These are phyloP conservation scores for Carallia pectinifolia DNA, from an alignment of 345 rosid genomes.

Conservation along the genomic window DNA sequence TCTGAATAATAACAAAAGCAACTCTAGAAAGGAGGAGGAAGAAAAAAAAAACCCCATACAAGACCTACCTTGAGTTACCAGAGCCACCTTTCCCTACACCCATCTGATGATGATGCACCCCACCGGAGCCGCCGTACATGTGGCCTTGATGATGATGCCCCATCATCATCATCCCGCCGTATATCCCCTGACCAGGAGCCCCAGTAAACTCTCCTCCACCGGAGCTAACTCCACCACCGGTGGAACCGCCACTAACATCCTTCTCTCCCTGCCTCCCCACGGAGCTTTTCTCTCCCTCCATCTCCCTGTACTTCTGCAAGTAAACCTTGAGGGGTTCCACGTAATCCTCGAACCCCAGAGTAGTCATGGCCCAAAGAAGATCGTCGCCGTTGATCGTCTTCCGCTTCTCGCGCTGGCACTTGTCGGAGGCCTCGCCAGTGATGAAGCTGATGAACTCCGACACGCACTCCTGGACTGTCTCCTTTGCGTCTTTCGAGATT, in stretches of 20 bases:
- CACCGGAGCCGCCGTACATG: constrained; percentile 15
- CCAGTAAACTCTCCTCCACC: constrained; percentile 34
- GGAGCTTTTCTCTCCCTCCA: constrained; percentile 60
- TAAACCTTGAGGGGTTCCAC: constrained; percentile 69
- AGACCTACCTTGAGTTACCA: constrained; percentile 15
- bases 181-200: constrained; percentile 36
- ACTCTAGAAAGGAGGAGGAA: no score
- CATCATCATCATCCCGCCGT: constrained; percentile 24
- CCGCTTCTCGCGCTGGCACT: constrained; percentile 78
- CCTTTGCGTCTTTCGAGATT: constrained; percentile 75
- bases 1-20: no score
- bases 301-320: constrained; percentile 69
- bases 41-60: neutral
- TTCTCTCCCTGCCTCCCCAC: constrained; percentile 44
- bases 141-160: constrained; percentile 14
- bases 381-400: constrained; percentile 80
- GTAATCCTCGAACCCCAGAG: constrained; percentile 71
- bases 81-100: constrained; percentile 30
- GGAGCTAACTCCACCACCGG: constrained; percentile 18
- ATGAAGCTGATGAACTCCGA: constrained; percentile 79
- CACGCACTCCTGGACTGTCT: constrained; percentile 78
- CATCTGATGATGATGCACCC: constrained; percentile 34
- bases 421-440: constrained; percentile 77
- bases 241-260: constrained; percentile 32
- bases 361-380: constrained; percentile 79